Percentiles rank a stretch among this genome's conserved stretches.
Conservation (phyloP, 257 asterid genomes). For the Lantana camara region DNA sequence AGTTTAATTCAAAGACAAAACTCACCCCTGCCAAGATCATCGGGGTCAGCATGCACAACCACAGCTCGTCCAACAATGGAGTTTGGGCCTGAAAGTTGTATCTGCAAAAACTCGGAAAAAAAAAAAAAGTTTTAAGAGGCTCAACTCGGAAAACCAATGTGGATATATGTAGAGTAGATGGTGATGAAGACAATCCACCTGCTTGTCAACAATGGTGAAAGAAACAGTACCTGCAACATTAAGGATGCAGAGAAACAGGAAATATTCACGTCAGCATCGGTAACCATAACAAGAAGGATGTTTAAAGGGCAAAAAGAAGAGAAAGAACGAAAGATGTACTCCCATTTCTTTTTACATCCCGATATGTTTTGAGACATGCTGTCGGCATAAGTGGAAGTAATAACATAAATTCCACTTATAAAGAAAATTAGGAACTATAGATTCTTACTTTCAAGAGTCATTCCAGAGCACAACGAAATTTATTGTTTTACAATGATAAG, state of each 20-base stretch:
- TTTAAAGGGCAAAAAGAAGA: too few species aligned
- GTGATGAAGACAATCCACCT: conserved; percentile 34
- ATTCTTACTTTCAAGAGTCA: not conserved
- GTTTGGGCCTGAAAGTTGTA: conserved; percentile 64
- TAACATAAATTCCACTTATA: too few species aligned
- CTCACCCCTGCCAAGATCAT: conserved; percentile 73
- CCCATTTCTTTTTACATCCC: too few species aligned
- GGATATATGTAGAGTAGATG: not conserved
- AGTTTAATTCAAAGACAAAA: not conserved
- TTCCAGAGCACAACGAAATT: not conserved
- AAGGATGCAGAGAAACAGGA: not conserved
- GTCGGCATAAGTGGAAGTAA: too few species aligned
- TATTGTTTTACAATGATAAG: not conserved
- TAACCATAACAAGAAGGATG: not conserved
- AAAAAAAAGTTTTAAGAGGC: not conserved
- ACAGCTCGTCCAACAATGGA: conserved; percentile 75
- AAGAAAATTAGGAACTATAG: too few species aligned
- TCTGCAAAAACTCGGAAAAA: conserved; percentile 31
- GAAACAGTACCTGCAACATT: conserved; percentile 51
- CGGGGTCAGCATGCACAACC: conserved; percentile 75
- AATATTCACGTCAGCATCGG: not conserved
- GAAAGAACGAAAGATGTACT: too few species aligned
- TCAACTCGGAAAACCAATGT: not conserved
- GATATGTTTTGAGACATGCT: too few species aligned
- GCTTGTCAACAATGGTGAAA: conserved; percentile 54